phyloP scores from a whole-genome alignment of 2,329 filamentous ascomycete species.

The Stachybotrys chartarum region DNA sequence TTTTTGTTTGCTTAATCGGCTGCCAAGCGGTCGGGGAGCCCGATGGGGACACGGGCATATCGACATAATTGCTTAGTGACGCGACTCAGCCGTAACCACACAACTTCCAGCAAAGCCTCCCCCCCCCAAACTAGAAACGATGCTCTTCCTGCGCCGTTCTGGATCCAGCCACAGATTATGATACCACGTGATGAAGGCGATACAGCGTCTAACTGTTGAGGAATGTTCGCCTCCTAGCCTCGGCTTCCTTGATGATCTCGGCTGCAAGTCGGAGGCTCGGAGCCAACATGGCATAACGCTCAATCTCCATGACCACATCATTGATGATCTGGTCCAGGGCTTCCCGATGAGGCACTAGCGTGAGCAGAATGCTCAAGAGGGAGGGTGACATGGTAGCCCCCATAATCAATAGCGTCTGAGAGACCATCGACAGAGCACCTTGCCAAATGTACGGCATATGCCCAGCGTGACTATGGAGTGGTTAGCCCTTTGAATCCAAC shows the following conservation, averaged over 20 bases:
- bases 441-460: constrained; percentile 85
- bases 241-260: constrained; percentile 75
- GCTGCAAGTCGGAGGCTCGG: constrained; percentile 70
- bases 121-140: background rate
- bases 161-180: background rate
- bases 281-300: constrained; percentile 65
- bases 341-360: constrained; percentile 47
- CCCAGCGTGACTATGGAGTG: constrained; percentile 56
- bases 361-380: constrained; percentile 57
- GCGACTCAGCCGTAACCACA: background rate
- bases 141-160: background rate
- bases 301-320: constrained; percentile 69
- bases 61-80: background rate
- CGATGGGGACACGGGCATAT: background rate
- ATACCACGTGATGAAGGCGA: background rate
- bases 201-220: constrained; percentile 33
- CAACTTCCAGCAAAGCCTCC: background rate
- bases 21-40: background rate
- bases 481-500: constrained; percentile 5
- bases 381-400: constrained; percentile 74
- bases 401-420: constrained; percentile 76
- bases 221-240: constrained; percentile 60
- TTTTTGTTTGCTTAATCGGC: background rate
- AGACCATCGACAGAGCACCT: constrained; percentile 75
- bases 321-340: constrained; percentile 71